These are phyloP conservation scores for Trichocomaceae sp. DNA, from an alignment of 2,329 filamentous ascomycete genomes.

Conservation along the genomic window DNA sequence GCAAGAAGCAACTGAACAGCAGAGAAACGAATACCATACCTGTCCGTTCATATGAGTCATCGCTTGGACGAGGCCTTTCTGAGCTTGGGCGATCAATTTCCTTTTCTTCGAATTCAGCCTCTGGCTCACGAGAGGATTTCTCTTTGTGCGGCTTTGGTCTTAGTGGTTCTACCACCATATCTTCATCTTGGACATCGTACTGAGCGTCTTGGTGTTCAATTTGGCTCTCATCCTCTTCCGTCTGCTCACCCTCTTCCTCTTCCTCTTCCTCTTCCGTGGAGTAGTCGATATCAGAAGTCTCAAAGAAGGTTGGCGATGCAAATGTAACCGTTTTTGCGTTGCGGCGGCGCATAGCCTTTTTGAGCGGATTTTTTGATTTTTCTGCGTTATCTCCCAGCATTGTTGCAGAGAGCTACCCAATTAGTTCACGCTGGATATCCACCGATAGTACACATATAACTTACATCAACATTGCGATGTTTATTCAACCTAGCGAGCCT, in stretches of 20 bases:
- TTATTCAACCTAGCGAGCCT: slow-evolving; percentile 90
- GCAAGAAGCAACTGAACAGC: slow-evolving; percentile 1
- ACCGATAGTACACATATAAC: slow-evolving; percentile 27
- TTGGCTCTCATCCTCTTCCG: slow-evolving; percentile 38
- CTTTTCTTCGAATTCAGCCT: slow-evolving; percentile 19
- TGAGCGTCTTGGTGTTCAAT: slow-evolving; percentile 28
- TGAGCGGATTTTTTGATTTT: slow-evolving; percentile 75
- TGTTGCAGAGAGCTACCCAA: slow-evolving; percentile 55
- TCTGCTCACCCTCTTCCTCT: slow-evolving; percentile 37
- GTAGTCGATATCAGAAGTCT: slow-evolving; percentile 81
- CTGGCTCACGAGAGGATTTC: slow-evolving; percentile 22
- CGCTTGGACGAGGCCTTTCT: slow-evolving; percentile 50
- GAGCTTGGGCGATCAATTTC: slow-evolving; percentile 26
- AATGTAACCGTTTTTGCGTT: slow-evolving; percentile 86
- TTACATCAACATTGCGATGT: slow-evolving; percentile 93
- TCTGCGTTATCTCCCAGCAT: slow-evolving; percentile 68
- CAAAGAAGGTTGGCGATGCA: slow-evolving; percentile 74
- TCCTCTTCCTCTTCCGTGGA: slow-evolving; percentile 65
- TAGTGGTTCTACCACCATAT: slow-evolving; percentile 40
- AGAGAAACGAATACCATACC: slow-evolving; percentile 21
- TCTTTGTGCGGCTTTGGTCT: slow-evolving; percentile 38
- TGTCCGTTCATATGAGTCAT: slow-evolving; percentile 56
- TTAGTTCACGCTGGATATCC: not conserved
- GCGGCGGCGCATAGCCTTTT: slow-evolving; percentile 72
- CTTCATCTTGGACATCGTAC: slow-evolving; percentile 27